Evolutionary conservation across 768 basidiomycete genomes (phyloP), one percentile per base, ranked within the genome.

Genomic region (Tylopilus balloui): DNA sequence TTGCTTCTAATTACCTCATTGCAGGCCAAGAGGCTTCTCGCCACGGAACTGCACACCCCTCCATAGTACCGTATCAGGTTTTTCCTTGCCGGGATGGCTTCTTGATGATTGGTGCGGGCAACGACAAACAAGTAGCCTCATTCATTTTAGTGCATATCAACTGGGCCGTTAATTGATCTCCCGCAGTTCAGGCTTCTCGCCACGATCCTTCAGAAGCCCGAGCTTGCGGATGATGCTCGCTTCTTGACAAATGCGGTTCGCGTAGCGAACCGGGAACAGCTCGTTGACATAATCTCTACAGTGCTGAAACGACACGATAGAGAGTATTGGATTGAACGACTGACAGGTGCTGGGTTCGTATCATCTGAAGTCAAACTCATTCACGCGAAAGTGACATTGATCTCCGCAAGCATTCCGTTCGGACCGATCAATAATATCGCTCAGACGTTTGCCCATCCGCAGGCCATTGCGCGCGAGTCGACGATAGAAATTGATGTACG

Each of bases 61-160:
- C 90, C 15, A 86, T 97, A 59, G 94, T 93, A 7, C 92, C 92
- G 3, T 95, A 94, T 69, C 89, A 93, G 66, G 89, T 84, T 4
- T 93, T 95, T 65, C 79, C 86, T 0, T 95, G 92, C 63, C 78
- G 81, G 61, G 83, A 92, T 58, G 89, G 91, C 25, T 93, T 83
- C 64, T 68, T 96, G 51, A 95, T 96, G 94, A 84, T 96, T 55
- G 92, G 92, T 38, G 92, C 89, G 8, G 93, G 90, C 5, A 95
- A 92, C 65, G 81, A 95, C 62, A 85, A 80, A 56, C 90, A 91
- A 78, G 88, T 86, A 57, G 53, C 37, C 43, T 13, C 50, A 23
- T 57, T 40, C 48, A 42, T 42, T 41, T 28, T 20, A 17, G 38
- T 32, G 29, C 20, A 19, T 31, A 35, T 31, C 45, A 1, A 40